Base-by-base conservation (phyloP, 495 filamentous ascomycete genomes). In the Cladorrhinum samala region DNA sequence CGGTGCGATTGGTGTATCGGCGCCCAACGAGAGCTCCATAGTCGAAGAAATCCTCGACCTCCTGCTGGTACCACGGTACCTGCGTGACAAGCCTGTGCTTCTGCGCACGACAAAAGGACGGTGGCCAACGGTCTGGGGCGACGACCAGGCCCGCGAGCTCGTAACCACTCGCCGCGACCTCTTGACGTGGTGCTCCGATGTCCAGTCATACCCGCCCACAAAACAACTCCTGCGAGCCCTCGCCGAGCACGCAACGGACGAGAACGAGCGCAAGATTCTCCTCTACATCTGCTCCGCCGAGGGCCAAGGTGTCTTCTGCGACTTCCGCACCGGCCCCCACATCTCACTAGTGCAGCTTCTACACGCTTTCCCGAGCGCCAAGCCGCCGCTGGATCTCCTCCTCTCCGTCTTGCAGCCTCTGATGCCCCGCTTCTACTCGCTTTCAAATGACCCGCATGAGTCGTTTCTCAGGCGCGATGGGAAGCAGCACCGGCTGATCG, bases 71-170 rank as follows among this genome's bases (percentile, higher is more conserved):
- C 88, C 89, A 3, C 80, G 78, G 27, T 84, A 80, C 52, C 78
- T 93, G 49, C 83, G 92, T 38, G 88, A 95, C 63, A 91, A 87
- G 69, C 84, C 85, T 14, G 77, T 96, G 19, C 71, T 83, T 13
- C 70, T 97, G 37, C 80, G 82, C 59, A 98, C 93, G 2, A 80
- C 75, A 19, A 78, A 76, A 30, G 94, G 94, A 14, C 77, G 93
- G 8, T 98, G 93, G 93, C 93, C 93, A 2, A 97, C 93, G 9
- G 93, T 98, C 42, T 98, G 94, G 93, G 92, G 91, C 18, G 87
- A 93, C n/a, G 91, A 96, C 24, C 62, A 88, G 61, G 67, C 92
- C 1, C 78, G 94, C 38, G 83, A 91, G 58, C 69, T 98, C 18
- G 77, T 88, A 45, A 96, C 92, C 1, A 96, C 92, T 1, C 82